Evolutionary conservation across 2,329 filamentous ascomycete genomes (phyloP), one percentile per base, ranked within the genome.

Genomic region (Monosporascus ibericus): DNA sequence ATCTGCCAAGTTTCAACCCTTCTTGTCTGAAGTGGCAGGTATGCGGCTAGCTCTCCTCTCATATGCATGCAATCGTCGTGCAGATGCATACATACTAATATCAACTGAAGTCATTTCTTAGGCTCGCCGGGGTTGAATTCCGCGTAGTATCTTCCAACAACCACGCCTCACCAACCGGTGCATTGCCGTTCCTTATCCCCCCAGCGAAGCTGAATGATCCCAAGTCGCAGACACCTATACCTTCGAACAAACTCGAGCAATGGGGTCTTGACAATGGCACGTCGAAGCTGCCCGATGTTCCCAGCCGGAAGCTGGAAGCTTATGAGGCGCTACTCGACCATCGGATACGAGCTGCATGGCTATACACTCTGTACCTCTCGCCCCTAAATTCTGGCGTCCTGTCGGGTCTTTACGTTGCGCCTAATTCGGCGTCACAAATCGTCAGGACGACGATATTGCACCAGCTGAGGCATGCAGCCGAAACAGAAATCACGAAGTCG

Each of bases 21-120:
- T 84, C 85, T 53, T 99, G 94, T 75, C 76, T 97, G 65, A 96
- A 92, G 75, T 97, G 91, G 91, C 94, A 97, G 88, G 90, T 92
- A 63, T 60, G 82, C 69, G 48, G 8, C 34, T 9, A 34, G 18
- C 34, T 48, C 49, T 51, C 38, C 30, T 22, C 22, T 15, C 47
- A 25, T 49, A 48, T 5, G 24, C 54, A 47, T 8, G 5, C 3
- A 22, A 9, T 11, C 15, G 6, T 15, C 38, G 20, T 24, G 18
- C 24, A n/a, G n/a, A n/a, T n/a, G n/a, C 38, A 17, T 25, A 18
- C 47, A 40, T 36, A 24, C 49, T 48, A 22, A 59, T 48, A 20
- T 25, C 40, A 48, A 20, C 42, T 44, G 8, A 55, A 95, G 90
- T 85, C 91, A 30, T 94, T 90, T 69, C 79, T 99, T 56, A 88